phyloP scores from a whole-genome alignment of 164 flowering plant species.

The grape (Vitis vinifera) region DNA sequence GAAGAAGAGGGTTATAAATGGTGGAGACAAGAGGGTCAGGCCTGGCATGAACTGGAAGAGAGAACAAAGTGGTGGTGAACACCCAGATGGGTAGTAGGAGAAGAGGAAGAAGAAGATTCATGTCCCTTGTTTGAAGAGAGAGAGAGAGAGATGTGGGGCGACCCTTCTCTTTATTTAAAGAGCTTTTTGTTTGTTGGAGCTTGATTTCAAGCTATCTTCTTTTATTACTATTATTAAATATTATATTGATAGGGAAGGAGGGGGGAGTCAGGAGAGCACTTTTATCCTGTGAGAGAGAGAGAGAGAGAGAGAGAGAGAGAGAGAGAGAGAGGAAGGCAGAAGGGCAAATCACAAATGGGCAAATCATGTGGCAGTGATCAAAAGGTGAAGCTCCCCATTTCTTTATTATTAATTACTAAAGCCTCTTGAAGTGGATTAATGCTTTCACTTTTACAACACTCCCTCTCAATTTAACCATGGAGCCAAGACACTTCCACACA shows the following conservation, averaged over 20 bases:
- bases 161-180: background rate
- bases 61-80: slow-evolving; percentile 7
- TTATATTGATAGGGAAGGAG: slow-evolving; percentile 1
- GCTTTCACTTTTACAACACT: too few species aligned
- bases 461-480: too few species aligned
- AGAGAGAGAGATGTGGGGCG: background rate
- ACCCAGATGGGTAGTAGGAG: slow-evolving; percentile 29
- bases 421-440: too few species aligned
- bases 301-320: background rate
- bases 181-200: background rate
- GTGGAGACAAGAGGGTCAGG: slow-evolving; percentile 17
- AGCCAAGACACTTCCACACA: too few species aligned
- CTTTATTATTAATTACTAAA: too few species aligned
- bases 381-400: background rate
- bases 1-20: slow-evolving; percentile 21
- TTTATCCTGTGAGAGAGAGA: slow-evolving; percentile 5
- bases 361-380: slow-evolving; percentile 33
- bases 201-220: slow-evolving; percentile 2
- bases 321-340: slow-evolving; percentile 13
- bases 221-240: background rate
- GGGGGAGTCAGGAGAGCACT: slow-evolving; percentile 17
- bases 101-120: slow-evolving; percentile 27
- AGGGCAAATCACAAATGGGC: background rate
- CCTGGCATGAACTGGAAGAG: slow-evolving; percentile 15
- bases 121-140: slow-evolving; percentile 1